A percentile compares a stretch with the other conserved stretches of the same genome.
Conservation (phyloP, 2,329 filamentous ascomycete genomes). For the Rachicladosporium sp. region DNA sequence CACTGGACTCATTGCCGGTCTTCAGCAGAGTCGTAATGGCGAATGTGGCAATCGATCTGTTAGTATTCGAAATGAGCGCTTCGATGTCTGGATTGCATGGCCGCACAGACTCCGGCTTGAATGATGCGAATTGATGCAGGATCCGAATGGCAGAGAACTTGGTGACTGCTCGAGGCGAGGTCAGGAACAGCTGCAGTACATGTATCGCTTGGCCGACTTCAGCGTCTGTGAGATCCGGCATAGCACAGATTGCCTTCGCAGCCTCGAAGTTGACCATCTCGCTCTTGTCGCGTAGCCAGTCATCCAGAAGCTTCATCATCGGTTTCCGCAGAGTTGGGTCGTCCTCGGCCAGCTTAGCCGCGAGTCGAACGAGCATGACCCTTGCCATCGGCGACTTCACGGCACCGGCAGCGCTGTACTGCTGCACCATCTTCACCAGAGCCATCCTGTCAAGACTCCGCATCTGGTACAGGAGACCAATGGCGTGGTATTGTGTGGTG, state of each 20-base stretch:
- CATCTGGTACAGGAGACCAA: conserved; percentile 96
- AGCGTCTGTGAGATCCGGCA: conserved; percentile 82
- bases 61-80: conserved; percentile 88
- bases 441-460: conserved; percentile 95
- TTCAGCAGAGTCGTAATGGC: conserved; percentile 96
- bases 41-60: conserved; percentile 94
- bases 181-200: conserved; percentile 91
- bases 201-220: conserved; percentile 90
- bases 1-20: conserved; percentile 94
- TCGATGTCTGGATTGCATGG: conserved; percentile 97
- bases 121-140: conserved; percentile 88
- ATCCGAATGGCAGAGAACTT: conserved; percentile 97
- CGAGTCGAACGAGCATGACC: conserved; percentile 82
- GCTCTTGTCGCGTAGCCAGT: conserved; percentile 95
- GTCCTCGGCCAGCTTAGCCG: conserved; percentile 87
- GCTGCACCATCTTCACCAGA: conserved; percentile 99
- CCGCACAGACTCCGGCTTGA: conserved; percentile 87
- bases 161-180: conserved; percentile 85
- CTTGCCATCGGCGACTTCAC: conserved; percentile 91
- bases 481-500: conserved; percentile 97
- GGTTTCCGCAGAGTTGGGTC: conserved; percentile 78
- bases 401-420: conserved; percentile 81
- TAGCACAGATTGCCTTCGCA: conserved; percentile 92
- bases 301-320: conserved; percentile 94
- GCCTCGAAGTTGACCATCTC: conserved; percentile 99